Percentiles rank a stretch among this genome's conserved stretches.
Conservation (phyloP, 345 rosid genomes). For the Laguncularia racemosa region DNA sequence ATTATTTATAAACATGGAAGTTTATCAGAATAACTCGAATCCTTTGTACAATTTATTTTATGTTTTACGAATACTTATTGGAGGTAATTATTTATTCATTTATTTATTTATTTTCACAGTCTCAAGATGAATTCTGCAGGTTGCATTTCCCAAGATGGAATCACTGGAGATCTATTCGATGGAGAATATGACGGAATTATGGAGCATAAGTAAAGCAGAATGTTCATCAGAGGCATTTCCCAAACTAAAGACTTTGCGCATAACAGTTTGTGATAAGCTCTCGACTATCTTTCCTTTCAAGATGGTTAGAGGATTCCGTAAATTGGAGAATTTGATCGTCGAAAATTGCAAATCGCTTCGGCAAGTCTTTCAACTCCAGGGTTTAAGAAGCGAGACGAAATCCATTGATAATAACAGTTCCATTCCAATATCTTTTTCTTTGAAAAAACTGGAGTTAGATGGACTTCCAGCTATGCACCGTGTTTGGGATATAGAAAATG, state of each 20-base stretch:
- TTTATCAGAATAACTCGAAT: too few species aligned
- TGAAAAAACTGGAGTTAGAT: background rate
- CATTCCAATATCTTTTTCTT: background rate
- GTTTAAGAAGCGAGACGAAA: background rate
- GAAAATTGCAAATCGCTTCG: background rate
- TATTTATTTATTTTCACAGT: background rate
- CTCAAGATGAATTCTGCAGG: background rate
- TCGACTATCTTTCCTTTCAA: background rate
- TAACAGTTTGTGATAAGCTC: background rate
- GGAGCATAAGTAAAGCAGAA: too few species aligned
- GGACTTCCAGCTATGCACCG: background rate
- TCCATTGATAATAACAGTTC: background rate
- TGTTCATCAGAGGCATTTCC: background rate
- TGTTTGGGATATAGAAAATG: background rate
- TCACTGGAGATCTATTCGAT: too few species aligned
- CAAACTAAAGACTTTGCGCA: background rate
- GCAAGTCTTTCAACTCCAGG: background rate
- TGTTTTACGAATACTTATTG: background rate
- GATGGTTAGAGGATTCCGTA: background rate
- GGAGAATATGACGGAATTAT: too few species aligned
- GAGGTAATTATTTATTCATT: too few species aligned
- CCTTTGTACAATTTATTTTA: background rate
- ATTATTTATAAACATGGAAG: too few species aligned
- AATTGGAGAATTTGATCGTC: background rate
- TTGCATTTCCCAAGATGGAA: too few species aligned